Conservation (phyloP, 345 rosid genomes). For the rapeseed (Brassica napus) region DNA sequence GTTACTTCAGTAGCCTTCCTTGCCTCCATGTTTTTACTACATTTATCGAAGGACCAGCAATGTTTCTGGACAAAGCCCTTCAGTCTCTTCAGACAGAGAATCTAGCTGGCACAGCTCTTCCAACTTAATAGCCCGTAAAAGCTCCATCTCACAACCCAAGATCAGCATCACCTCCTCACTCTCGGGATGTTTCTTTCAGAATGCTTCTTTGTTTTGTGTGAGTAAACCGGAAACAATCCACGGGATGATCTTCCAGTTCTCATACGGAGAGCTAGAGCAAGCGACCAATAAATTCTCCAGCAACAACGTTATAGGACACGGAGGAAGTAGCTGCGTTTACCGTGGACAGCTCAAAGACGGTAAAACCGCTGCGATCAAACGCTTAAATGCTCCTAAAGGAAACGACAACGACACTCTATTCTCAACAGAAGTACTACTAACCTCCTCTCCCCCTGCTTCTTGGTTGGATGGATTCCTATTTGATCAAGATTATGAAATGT, state of each 20-base stretch:
- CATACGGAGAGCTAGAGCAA: constrained; percentile 67
- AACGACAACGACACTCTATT: constrained; percentile 61
- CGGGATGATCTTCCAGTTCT: constrained; percentile 63
- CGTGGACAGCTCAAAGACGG: constrained; percentile 84
- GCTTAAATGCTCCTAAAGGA: constrained; percentile 64
- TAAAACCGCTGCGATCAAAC: constrained; percentile 80
- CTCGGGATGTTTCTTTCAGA: constrained; percentile 61
- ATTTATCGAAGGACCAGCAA: constrained; percentile 51
- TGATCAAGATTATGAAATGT: too few relatives aligned
- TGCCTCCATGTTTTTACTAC: constrained; percentile 59
- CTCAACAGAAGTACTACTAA: constrained; percentile 63
- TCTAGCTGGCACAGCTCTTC: constrained; percentile 77
- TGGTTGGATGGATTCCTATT: too few relatives aligned
- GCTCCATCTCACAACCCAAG: constrained; percentile 48
- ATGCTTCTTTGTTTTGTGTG: constrained; percentile 50
- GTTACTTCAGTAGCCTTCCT: constrained; percentile 50
- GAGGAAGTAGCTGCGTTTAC: constrained; percentile 89
- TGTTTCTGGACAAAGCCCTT: constrained; percentile 45
- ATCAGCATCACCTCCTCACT: constrained; percentile 44
- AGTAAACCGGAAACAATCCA: constrained; percentile 53
- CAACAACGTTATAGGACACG: constrained; percentile 74
- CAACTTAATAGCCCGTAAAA: constrained; percentile 63
- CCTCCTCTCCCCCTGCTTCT: neutral
- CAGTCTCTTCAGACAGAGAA: constrained; percentile 66
- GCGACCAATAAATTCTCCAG: constrained; percentile 78